Conservation (phyloP, 352 stramenopile genomes). For the Phytophthora rubi region DNA sequence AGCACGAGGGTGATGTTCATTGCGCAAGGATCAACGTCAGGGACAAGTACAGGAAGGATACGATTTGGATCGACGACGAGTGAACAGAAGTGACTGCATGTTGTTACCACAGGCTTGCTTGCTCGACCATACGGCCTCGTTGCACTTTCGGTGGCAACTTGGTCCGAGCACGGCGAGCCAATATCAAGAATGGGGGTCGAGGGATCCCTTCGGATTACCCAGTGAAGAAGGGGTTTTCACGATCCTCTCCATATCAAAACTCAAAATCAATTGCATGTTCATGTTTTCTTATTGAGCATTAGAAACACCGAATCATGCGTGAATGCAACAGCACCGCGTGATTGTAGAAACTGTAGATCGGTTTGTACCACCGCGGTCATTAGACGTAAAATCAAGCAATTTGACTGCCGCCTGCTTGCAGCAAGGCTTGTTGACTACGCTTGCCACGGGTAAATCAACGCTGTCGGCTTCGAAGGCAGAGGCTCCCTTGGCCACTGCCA, state of each 20-base stretch:
- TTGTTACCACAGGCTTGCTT: conserved; percentile 32
- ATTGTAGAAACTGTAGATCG: too few species aligned
- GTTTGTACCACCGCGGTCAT: too few species aligned
- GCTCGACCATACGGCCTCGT: conserved; percentile 33
- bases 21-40: conserved; percentile 11
- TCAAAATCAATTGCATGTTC: conserved; percentile 22
- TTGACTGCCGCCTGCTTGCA: too few species aligned
- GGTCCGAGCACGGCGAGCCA: conserved; percentile 35
- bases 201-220: conserved; percentile 44
- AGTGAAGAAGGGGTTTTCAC: conserved; percentile 56
- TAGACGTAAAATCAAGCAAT: too few species aligned
- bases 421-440: too few species aligned
- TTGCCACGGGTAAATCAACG: too few species aligned
- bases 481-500: too few species aligned
- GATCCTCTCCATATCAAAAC: conserved; percentile 42
- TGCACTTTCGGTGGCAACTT: conserved; percentile 34
- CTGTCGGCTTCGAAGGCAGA: too few species aligned
- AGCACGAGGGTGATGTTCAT: conserved; percentile 2
- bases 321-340: too few species aligned
- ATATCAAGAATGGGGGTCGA: conserved; percentile 46
- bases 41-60: not conserved
- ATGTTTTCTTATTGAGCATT: not conserved
- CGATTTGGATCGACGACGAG: not conserved
- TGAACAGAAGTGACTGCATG: not conserved
- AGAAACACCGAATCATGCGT: too few species aligned